phyloP scores from a whole-genome alignment of 305 asterid species.

The Petunia hybrid region DNA sequence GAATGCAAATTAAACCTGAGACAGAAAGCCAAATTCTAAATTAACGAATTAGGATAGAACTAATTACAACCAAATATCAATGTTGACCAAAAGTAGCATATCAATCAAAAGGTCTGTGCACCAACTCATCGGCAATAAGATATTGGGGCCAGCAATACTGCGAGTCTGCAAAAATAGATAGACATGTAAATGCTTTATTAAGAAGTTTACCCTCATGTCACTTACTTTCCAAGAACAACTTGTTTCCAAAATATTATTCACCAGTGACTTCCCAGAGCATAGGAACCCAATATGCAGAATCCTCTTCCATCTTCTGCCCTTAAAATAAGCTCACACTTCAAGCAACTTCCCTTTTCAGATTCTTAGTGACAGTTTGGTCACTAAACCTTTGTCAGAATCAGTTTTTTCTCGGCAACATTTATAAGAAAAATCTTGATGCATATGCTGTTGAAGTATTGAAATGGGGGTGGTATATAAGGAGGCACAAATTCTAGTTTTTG shows the following conservation, averaged over 20 bases:
- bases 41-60: neutral
- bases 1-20: neutral
- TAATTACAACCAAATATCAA: neutral
- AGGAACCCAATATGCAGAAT: neutral
- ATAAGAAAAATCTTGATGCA: neutral
- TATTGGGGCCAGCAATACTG: neutral
- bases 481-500: neutral
- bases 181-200: neutral
- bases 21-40: neutral
- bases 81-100: neutral
- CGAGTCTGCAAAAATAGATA: neutral
- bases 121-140: neutral
- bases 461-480: neutral
- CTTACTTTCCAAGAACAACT: neutral
- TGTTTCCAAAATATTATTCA: too few species aligned
- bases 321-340: neutral
- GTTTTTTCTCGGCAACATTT: neutral
- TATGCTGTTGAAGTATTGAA: neutral
- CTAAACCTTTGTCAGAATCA: neutral
- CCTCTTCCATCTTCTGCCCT: constrained; percentile 6
- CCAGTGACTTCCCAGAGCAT: too few species aligned
- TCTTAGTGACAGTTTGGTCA: neutral
- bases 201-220: neutral
- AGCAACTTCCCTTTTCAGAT: neutral
- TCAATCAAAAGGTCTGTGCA: neutral